phyloP scores from a whole-genome alignment of 2,329 filamentous ascomycete genomes.

The Colletotrichum lini region DNA sequence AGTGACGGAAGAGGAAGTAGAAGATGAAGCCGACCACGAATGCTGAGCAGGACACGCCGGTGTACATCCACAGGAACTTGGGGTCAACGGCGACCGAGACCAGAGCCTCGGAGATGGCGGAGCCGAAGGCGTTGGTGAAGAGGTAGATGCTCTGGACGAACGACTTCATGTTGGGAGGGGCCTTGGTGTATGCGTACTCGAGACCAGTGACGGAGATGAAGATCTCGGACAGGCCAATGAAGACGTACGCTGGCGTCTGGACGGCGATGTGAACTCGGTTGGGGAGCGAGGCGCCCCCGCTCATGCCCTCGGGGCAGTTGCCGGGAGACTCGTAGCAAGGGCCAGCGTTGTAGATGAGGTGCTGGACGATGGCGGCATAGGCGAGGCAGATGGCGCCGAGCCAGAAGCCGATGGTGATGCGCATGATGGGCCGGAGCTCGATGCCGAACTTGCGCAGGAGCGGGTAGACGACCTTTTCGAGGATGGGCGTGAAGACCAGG shows the following conservation, averaged over 20 bases:
- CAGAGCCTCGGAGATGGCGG: conserved; percentile 70
- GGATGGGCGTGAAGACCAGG: conserved; percentile 71
- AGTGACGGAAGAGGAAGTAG: conserved; percentile 59
- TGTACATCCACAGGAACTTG: conserved; percentile 77
- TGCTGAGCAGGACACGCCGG: conserved; percentile 66
- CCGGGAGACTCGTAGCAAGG: conserved; percentile 65
- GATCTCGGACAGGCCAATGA: conserved; percentile 72
- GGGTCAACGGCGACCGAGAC: conserved; percentile 68
- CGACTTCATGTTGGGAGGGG: conserved; percentile 77
- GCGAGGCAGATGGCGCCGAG: conserved; percentile 67
- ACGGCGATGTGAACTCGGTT: conserved; percentile 69
- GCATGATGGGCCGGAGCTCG: conserved; percentile 75
- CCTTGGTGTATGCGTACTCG: conserved; percentile 83
- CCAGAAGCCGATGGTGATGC: conserved; percentile 76
- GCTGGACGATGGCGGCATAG: conserved; percentile 72
- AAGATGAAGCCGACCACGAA: conserved; percentile 66
- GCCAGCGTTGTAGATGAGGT: conserved; percentile 69
- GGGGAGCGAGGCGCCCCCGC: conserved; percentile 51
- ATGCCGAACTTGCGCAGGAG: conserved; percentile 69
- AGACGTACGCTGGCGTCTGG: conserved; percentile 67
- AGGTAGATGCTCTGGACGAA: conserved; percentile 73
- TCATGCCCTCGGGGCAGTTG: conserved; percentile 51
- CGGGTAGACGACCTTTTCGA: conserved; percentile 66
- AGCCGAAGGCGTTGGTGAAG: conserved; percentile 71
- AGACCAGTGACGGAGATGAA: conserved; percentile 77